Evolutionary conservation across 2,329 filamentous ascomycete species (phyloP).

Genomic region (Dothistroma pini): DNA sequence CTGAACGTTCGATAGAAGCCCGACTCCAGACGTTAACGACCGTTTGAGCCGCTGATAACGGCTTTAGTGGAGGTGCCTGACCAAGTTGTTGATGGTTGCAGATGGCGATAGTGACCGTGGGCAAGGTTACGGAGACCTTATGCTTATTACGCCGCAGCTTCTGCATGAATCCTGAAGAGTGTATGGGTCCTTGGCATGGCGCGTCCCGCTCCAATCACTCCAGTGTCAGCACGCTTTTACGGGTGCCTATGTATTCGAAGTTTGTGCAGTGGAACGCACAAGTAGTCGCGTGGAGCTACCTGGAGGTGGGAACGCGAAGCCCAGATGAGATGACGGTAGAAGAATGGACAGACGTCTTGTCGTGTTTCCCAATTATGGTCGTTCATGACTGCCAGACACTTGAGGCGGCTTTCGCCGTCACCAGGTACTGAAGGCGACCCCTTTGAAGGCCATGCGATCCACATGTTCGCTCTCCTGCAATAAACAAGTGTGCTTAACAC

Average conservation of each 20-base stretch:
- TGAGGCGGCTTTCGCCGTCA: slow-evolving; percentile 17
- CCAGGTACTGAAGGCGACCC: slow-evolving; percentile 18
- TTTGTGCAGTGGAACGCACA: neutral
- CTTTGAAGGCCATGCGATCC: slow-evolving; percentile 25
- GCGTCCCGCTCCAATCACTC: slow-evolving; percentile 24
- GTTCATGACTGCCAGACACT: slow-evolving; percentile 12
- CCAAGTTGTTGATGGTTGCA: slow-evolving; percentile 20
- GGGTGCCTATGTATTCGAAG: neutral
- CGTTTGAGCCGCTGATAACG: slow-evolving; percentile 16
- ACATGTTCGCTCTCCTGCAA: slow-evolving; percentile 25
- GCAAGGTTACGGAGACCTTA: slow-evolving; percentile 18
- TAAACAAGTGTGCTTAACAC: slow-evolving; percentile 26
- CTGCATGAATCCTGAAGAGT: slow-evolving; percentile 19
- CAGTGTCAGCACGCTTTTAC: slow-evolving; percentile 19
- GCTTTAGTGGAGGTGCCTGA: slow-evolving; percentile 15
- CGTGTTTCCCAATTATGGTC: slow-evolving; percentile 8
- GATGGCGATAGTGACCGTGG: slow-evolving; percentile 15
- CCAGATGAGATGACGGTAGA: neutral
- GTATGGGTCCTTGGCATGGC: slow-evolving; percentile 23
- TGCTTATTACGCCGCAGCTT: slow-evolving; percentile 22
- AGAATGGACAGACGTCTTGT: slow-evolving; percentile 17
- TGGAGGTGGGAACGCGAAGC: neutral
- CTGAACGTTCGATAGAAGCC: slow-evolving; percentile 18
- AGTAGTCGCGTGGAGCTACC: neutral
- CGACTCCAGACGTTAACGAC: slow-evolving; percentile 12